Conservation (phyloP, 1,284 basidiomycete species). For the Cryptococcus deneoformans region DNA sequence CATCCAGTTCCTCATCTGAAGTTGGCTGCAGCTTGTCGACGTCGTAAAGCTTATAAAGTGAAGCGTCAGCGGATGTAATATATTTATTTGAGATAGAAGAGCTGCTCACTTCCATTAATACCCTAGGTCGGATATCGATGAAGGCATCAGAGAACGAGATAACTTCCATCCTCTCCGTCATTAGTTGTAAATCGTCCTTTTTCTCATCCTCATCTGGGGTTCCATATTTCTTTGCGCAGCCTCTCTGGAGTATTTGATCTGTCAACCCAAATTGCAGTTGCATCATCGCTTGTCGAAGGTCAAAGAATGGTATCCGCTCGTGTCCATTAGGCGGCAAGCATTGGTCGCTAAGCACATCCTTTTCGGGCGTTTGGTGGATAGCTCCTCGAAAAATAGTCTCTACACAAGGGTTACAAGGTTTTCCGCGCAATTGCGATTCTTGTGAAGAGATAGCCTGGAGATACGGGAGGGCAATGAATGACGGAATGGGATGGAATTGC, state of each 20-base stretch:
- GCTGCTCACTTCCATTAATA: slow-evolving; percentile 53
- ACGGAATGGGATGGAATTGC: slow-evolving; percentile 61
- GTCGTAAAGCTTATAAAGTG: slow-evolving; percentile 42
- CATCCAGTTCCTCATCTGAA: slow-evolving; percentile 62
- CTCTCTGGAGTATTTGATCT: too few relatives aligned
- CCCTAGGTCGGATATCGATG: slow-evolving; percentile 50
- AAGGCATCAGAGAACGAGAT: slow-evolving; percentile 56
- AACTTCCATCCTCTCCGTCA: slow-evolving; percentile 19
- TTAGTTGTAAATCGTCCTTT: slow-evolving; percentile 4
- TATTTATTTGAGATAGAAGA: neutral
- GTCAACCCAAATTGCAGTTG: slow-evolving; percentile 56
- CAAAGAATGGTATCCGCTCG: slow-evolving; percentile 51
- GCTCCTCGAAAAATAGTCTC: neutral
- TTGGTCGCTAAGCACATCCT: slow-evolving; percentile 35
- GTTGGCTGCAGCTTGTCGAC: slow-evolving; percentile 46
- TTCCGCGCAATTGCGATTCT: neutral
- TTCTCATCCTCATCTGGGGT: neutral
- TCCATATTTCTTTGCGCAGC: too few relatives aligned
- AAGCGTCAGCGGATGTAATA: neutral
- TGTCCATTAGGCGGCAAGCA: slow-evolving; percentile 46
- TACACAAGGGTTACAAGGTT: slow-evolving; percentile 4
- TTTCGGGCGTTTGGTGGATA: slow-evolving; percentile 1
- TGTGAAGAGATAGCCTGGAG: slow-evolving; percentile 60
- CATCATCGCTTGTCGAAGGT: slow-evolving; percentile 61
- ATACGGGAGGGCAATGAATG: slow-evolving; percentile 64